Base-by-base conservation (phyloP, 139 green algal genomes). In the Micromonas pusilla region DNA sequence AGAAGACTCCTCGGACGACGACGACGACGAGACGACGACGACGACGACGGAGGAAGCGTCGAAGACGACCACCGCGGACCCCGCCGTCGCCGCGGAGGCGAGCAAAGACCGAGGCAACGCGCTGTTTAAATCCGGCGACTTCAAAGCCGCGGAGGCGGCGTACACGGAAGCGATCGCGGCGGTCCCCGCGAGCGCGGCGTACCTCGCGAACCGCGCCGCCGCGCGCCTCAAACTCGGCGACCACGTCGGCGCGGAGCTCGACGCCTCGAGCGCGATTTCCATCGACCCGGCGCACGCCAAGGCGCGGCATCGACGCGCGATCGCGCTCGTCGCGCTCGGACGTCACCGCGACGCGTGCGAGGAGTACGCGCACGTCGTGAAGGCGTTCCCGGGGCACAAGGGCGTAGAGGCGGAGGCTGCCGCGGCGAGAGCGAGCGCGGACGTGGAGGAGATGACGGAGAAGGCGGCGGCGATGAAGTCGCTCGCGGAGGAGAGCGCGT, bases 71-170 rank as follows among this genome's bases (percentile, higher is more conserved):
- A 16, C 73, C 4, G 31, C 39, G 54, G 21, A 65, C 4, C 28
- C 30, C 6, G 75, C 36, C 9, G 74, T 26, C 0, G 83, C 90
- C 2, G 85, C 89, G 0, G 91, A 92, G 76, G 79, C 66, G 1
- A 85, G 79, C 0, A 92, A 92, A 76, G 88, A 89, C 5, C 75
- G 85, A 3, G 92, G 92, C 72, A 97, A 97, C 82, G 83, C 74
- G 32, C 89, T 89, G 0, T 89, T 93, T 63, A 92, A 90, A 76
- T 57, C 65, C 39, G 89, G 90, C 6, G 85, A 93, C 62, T 89
- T 80, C 70, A 30, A 78, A 25, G 66, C 74, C n/a, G 92, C 90
- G 13, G 83, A 82, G 5, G 79, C 80, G 73, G 70, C n/a, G 3
- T 83, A 79, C 62, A 39, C 63, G 36, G 81, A 85, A 28, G 89